Percentiles rank a stretch among this genome's conserved stretches.
Conservation (phyloP, 257 asterid species). For the Handroanthus guayacan region DNA sequence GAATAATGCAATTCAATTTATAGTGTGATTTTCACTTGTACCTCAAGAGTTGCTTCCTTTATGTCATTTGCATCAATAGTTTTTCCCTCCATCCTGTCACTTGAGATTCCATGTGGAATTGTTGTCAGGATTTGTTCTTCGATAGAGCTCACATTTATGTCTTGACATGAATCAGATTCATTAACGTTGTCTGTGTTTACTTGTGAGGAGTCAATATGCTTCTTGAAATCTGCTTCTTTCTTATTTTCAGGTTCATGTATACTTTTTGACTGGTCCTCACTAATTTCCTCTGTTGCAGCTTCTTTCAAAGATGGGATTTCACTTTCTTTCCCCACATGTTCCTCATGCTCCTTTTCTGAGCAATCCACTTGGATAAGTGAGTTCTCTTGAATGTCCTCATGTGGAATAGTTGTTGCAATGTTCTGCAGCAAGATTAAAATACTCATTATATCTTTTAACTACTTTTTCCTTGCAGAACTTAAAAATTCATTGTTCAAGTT, state of each 20-base stretch:
- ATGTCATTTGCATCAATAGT: constrained; percentile 29
- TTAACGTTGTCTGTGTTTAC: background rate
- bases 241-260: background rate
- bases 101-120: constrained; percentile 31
- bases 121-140: constrained; percentile 21
- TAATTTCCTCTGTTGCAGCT: background rate
- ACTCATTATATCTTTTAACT: background rate
- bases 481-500: background rate
- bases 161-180: constrained; percentile 4
- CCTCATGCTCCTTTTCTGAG: constrained; percentile 2
- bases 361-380: constrained; percentile 13
- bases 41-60: constrained; percentile 26
- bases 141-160: background rate
- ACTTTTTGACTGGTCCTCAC: background rate
- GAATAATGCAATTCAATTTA: background rate
- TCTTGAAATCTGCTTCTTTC: constrained; percentile 31
- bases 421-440: constrained; percentile 36
- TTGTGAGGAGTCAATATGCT: constrained; percentile 14
- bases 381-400: constrained; percentile 8
- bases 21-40: constrained; percentile 6
- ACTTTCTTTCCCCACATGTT: constrained; percentile 13
- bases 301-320: background rate
- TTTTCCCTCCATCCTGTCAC: constrained; percentile 25
- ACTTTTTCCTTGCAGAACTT: background rate
- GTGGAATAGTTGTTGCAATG: constrained; percentile 8